A percentile compares a stretch with the other conserved stretches of the same genome.
These are phyloP conservation scores for Eucalyptus virginea DNA, from an alignment of 345 rosid species.

Conservation along the genomic window DNA sequence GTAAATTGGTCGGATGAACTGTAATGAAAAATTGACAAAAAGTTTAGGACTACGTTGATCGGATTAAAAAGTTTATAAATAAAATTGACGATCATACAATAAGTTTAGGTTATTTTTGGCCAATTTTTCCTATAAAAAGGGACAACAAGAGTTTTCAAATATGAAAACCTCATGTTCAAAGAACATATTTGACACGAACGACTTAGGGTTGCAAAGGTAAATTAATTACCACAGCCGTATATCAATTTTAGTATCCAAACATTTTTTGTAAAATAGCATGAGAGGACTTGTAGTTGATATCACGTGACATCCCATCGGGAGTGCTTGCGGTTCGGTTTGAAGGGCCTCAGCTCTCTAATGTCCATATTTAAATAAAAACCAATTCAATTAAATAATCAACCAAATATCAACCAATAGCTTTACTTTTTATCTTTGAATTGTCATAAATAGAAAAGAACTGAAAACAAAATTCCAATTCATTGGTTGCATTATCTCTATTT, in stretches of 20 bases:
- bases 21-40: neutral
- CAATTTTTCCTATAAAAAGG: neutral
- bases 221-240: neutral
- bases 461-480: neutral
- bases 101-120: neutral
- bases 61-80: neutral
- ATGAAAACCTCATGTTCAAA: neutral
- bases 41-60: accelerated
- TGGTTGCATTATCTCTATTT: neutral
- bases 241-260: neutral
- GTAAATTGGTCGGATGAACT: accelerated
- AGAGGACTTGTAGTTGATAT: neutral
- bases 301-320: neutral
- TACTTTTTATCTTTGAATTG: neutral
- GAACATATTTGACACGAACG: neutral
- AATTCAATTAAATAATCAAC: neutral
- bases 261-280: neutral
- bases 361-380: neutral
- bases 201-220: neutral
- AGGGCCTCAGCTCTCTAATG: neutral
- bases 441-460: neutral
- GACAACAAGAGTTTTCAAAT: neutral
- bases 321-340: neutral
- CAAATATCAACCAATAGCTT: neutral
- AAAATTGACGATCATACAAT: accelerated